These are phyloP conservation scores for Quercus phellos DNA, from an alignment of 331 rosid species.

Conservation along the genomic window DNA sequence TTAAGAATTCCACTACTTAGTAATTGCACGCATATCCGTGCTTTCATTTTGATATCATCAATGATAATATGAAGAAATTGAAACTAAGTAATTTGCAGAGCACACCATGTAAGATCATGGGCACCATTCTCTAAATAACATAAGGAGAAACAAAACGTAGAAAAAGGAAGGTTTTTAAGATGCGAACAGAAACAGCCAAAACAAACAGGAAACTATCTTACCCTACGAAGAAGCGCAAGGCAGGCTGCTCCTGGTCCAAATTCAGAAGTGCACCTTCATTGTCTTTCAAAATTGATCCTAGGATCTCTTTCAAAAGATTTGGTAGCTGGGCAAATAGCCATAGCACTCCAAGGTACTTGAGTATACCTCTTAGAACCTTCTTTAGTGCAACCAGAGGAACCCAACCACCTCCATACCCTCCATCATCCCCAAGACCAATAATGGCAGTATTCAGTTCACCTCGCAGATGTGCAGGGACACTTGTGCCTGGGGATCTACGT, in stretches of 20 bases:
- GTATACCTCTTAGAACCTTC: constrained; percentile 95
- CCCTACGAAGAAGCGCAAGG: constrained; percentile 98
- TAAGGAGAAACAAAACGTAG: background rate
- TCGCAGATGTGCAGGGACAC: constrained; percentile 94
- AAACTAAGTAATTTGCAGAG: background rate
- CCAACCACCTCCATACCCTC: constrained; percentile 99
- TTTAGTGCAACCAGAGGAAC: constrained; percentile 98
- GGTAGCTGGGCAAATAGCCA: constrained; percentile 99
- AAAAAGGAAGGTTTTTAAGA: background rate
- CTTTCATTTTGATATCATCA: background rate
- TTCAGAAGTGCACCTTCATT: constrained; percentile 94
- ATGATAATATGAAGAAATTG: background rate
- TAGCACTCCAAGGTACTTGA: constrained; percentile 95
- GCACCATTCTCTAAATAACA: background rate
- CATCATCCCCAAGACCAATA: constrained; percentile 99
- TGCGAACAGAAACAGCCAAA: background rate
- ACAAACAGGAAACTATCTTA: constrained; percentile 30
- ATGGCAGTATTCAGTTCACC: constrained; percentile 97
- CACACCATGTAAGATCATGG: background rate
- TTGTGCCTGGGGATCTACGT: constrained; percentile 81
- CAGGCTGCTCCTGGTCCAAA: constrained; percentile 99
- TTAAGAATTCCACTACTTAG: background rate
- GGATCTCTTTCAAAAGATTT: constrained; percentile 81
- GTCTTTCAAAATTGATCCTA: constrained; percentile 94
- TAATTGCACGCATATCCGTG: background rate